Conservation (phyloP, 345 rosid species). For the Heritiera fomes region DNA sequence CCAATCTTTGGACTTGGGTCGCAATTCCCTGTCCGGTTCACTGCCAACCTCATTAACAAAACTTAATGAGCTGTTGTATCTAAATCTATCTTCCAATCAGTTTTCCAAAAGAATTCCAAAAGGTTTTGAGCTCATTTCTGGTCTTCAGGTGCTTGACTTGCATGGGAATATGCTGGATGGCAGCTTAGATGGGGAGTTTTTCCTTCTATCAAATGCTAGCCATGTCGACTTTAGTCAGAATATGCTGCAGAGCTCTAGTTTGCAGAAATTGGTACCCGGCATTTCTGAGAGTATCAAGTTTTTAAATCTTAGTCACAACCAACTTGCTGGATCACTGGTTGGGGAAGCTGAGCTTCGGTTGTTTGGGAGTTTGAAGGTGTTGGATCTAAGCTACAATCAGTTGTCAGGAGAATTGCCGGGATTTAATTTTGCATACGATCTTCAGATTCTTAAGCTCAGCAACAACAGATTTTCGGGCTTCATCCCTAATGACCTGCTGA, state of each 20-base stretch:
- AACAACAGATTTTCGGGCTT: constrained; percentile 83
- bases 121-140: constrained; percentile 66
- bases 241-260: constrained; percentile 55
- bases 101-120: constrained; percentile 63
- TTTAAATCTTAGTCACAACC: constrained; percentile 86
- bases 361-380: constrained; percentile 70
- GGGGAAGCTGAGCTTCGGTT: constrained; percentile 58
- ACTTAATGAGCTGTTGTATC: constrained; percentile 56
- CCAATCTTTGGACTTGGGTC: constrained; percentile 86
- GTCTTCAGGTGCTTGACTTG: constrained; percentile 81
- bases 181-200: constrained; percentile 73
- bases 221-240: constrained; percentile 81
- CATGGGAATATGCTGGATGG: constrained; percentile 81
- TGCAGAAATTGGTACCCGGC: constrained; percentile 71
- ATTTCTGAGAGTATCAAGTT: constrained; percentile 75
- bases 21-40: constrained; percentile 77
- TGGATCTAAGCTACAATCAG: constrained; percentile 92
- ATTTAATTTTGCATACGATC: constrained; percentile 84
- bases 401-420: constrained; percentile 95
- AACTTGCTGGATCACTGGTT: constrained; percentile 75
- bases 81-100: constrained; percentile 75
- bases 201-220: constrained; percentile 76
- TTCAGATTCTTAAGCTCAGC: constrained; percentile 86
- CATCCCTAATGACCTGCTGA: constrained; percentile 76
- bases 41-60: constrained; percentile 61